Evolutionary conservation across 495 filamentous ascomycete species (phyloP), one percentile per base, ranked within the genome.

Genomic region (Hypomontagnella monticulosa): DNA sequence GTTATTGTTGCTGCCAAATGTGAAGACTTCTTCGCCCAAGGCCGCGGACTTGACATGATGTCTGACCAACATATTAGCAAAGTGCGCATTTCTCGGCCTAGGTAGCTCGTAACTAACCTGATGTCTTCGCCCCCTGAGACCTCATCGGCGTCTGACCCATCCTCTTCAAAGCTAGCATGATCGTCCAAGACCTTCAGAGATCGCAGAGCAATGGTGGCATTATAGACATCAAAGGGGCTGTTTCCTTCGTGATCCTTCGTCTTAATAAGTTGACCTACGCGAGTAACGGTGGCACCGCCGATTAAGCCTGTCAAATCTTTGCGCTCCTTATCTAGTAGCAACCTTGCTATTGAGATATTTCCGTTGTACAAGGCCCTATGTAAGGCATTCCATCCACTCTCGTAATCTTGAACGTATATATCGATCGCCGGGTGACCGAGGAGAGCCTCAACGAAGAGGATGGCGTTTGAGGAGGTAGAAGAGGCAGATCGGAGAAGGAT

Each of bases 1-100:
- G 67, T 99, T 99, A 67, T 95, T 94, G 75, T 97, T 98, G 74
- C 92, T 97, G 15, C 95, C 95, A 72, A 97, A 95, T 0, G 91
- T 89, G 67, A 90, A 99, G 0, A 97, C 76, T 70, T 99, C 95
- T 71, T 97, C 93, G 11, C 91, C 93, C 16, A 83, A 73, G 32
- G 86, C 72, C 47, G 42, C 14, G 6, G 47, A 49, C 57, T 37
- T 83, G 16, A 9, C 11, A 53, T 51, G 57, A 33, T 71, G 56
- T 18, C 58, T 67, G 42, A 23, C 56, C n/a, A 32, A 54, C 16
- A 8, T 18, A 38, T 71, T 47, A 70, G 59, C 40, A 18, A 52
- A 4, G 38, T 27, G 42, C 10, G 50, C 30, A 11, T 20, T 7
- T 18, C 40, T 11, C 12, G 18, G 8, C 11, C 20, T n/a, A 30